Evolutionary conservation across 768 basidiomycete species (phyloP).

Genomic region (Collybia sordida): DNA sequence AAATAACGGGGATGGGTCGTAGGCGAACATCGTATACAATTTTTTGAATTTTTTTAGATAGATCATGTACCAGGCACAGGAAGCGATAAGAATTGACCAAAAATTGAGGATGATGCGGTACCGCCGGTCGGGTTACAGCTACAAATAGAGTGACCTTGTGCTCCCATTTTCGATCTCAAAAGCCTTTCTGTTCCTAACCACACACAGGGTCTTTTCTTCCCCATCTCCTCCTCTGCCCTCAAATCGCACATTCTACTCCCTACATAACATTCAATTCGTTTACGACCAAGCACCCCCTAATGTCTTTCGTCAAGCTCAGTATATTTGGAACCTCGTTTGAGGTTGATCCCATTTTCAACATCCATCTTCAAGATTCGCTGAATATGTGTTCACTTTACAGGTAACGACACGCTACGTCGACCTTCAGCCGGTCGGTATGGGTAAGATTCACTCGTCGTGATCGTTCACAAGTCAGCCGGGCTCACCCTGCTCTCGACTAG

Average conservation of each 20-base stretch:
- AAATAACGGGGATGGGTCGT: too few species aligned
- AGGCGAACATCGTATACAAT: too few species aligned
- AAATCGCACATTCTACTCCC: conserved; percentile 1
- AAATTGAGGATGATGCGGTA: too few species aligned
- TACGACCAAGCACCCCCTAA: conserved; percentile 25
- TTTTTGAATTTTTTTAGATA: too few species aligned
- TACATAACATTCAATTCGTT: too few species aligned
- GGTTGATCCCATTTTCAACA: conserved; percentile 40
- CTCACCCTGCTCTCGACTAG: conserved; percentile 36
- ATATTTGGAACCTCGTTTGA: conserved; percentile 99
- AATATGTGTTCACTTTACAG: conserved; percentile 38
- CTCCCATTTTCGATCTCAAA: too few species aligned
- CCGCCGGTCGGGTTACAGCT: too few species aligned
- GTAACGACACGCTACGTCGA: conserved; percentile 99
- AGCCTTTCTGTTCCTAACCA: not conserved
- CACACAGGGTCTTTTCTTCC: conserved; percentile 4
- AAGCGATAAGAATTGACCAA: too few species aligned
- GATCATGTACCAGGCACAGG: too few species aligned
- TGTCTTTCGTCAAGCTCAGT: conserved; percentile 97
- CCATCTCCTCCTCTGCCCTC: conserved; percentile 9
- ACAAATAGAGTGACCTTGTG: too few species aligned
- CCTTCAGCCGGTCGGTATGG: conserved; percentile 99
- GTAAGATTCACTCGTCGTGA: conserved; percentile 42
- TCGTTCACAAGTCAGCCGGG: conserved; percentile 1
- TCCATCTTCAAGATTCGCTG: conserved; percentile 8